Base-by-base conservation (phyloP, 2,329 filamentous ascomycete species). In the Hansfordia pulvinata region DNA sequence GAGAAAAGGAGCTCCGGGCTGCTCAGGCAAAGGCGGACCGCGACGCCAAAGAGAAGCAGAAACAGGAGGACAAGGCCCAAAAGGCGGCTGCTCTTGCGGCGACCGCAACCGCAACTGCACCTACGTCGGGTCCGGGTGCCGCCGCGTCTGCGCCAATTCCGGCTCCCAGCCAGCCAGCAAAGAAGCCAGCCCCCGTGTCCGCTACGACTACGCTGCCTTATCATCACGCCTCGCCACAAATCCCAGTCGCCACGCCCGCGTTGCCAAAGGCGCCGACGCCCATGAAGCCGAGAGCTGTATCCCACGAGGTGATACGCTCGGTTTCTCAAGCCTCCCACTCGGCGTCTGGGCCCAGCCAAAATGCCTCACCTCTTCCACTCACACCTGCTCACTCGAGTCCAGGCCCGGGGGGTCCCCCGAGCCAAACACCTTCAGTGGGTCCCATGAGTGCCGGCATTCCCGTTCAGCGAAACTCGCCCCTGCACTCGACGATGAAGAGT, bases 251-350 rank as follows among this genome's bases (percentile, higher is more conserved):
- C 8, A 90, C 82, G 18, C 88, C 90, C 6, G 76, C 74, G 15
- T 56, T 93, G 24, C 76, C 85, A 9, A 93, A 93, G 49, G 76
- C 76, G 12, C 75, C 84, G 5, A 86, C 82, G 9, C 82, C 85
- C 7, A 77, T 74, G 36, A 78, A 80, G 35, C 68, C 75, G 19
- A 75, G 83, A 29, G 81, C 86, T 33, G 56, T 71, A 24, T 90
- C 84, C 7, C 83, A 92, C 36, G 84, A 90, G 47, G 77, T 76
- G 15, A 73, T 73, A 8, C 71, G 76, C 44, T 62, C 69, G 6
- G 69, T 74, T 26, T 80, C 83, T 3, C 74, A 78, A 34, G 69
- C 74, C 3, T 76, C 81, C 2, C 70, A 79, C 44, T 65, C 77
- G 35, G 58, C 56, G 21, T 61, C 62, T 6, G 55, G 49, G 4